Conservation (phyloP, 441 rosid species). For the Pelargonium australe region DNA sequence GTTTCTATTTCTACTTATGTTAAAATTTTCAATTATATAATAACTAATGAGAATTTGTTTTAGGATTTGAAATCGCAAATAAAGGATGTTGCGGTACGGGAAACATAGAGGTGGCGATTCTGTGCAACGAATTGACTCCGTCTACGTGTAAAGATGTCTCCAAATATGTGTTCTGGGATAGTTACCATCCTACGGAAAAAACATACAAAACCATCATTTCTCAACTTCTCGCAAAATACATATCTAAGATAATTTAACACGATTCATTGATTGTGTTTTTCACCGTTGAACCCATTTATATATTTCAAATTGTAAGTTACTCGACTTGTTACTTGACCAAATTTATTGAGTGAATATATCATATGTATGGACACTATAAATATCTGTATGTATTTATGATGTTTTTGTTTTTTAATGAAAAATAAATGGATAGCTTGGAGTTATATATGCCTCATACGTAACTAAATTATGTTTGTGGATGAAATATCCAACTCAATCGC, state of each 20-base stretch:
- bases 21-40: no score
- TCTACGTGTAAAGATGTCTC: constrained; percentile 30
- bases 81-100: constrained; percentile 57
- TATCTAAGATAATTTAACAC: constrained; percentile 18
- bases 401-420: no score
- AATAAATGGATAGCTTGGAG: no score
- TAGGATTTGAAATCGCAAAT: constrained; percentile 30
- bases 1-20: no score
- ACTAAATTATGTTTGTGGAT: no score
- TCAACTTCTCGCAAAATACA: constrained; percentile 13
- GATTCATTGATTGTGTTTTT: neutral
- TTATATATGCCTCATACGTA: no score
- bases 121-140: constrained; percentile 30
- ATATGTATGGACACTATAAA: no score
- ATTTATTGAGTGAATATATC: no score
- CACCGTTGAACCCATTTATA: neutral
- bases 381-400: no score
- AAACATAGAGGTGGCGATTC: constrained; percentile 27
- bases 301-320: no score
- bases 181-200: constrained; percentile 49
- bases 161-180: constrained; percentile 43
- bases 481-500: no score
- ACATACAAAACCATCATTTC: constrained; percentile 30
- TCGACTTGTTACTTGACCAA: no score
- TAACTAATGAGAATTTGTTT: neutral